Percentiles rank a stretch among this genome's conserved stretches.
Evolutionary conservation across 176 grass and related monocot genomes (phyloP).

Genomic region (Saccharum officinarum): DNA sequence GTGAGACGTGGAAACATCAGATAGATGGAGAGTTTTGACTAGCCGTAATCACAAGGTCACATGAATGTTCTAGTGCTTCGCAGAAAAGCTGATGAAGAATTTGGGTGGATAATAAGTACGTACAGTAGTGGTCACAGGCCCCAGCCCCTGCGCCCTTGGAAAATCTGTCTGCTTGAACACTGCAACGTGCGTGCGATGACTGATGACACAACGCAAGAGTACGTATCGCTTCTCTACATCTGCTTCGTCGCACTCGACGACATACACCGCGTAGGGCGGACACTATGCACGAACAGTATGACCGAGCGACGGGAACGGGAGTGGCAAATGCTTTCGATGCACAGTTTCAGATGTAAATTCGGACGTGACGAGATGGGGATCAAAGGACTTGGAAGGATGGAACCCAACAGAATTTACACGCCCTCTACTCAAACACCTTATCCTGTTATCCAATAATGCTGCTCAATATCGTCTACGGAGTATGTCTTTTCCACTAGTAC

Average conservation of each 20-base stretch:
- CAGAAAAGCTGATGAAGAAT: conserved; percentile 4
- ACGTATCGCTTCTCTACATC: neutral
- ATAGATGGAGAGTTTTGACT: neutral
- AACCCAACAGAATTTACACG: neutral
- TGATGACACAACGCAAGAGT: neutral
- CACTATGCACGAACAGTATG: neutral
- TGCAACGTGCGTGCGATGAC: neutral
- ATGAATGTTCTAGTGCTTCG: neutral
- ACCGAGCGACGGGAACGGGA: neutral
- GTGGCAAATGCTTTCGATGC: too few relatives aligned
- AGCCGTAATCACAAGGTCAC: conserved; percentile 12
- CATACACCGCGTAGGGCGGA: neutral
- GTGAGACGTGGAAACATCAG: neutral
- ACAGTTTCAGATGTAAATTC: neutral
- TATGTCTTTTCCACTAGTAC: neutral
- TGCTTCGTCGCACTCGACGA: neutral
- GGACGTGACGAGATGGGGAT: neutral
- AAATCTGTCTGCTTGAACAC: conserved; percentile 52
- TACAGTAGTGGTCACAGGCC: conserved; percentile 11
- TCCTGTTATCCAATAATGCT: too few relatives aligned
- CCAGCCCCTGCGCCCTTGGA: conserved; percentile 9
- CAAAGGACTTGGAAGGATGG: neutral
- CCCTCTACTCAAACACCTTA: neutral
- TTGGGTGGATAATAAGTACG: neutral
- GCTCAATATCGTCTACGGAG: too few relatives aligned